Evolutionary conservation across 2,329 filamentous ascomycete species (phyloP).

Genomic region (Hymenoscyphus fructigenus): DNA sequence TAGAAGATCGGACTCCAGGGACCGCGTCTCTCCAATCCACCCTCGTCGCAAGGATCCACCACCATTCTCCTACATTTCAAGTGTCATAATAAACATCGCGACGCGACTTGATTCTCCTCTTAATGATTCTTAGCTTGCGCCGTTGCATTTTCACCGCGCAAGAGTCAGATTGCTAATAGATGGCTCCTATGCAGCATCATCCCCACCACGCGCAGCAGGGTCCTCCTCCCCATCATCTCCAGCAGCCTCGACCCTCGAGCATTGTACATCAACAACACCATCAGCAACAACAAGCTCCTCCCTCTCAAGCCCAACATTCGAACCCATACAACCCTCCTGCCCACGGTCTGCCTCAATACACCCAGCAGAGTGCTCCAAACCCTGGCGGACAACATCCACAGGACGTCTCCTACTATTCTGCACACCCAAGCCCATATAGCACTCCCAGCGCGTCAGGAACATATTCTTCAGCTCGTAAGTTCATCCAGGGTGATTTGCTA

Average conservation of each 20-base stretch:
- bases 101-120: constrained; percentile 32
- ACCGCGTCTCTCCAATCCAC: constrained; percentile 33
- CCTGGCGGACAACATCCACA: constrained; percentile 59
- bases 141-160: constrained; percentile 25
- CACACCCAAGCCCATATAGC: constrained; percentile 80
- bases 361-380: constrained; percentile 60
- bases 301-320: constrained; percentile 58
- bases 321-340: constrained; percentile 63
- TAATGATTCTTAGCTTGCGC: constrained; percentile 37
- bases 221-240: constrained; percentile 64
- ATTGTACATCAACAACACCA: constrained; percentile 66
- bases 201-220: constrained; percentile 72
- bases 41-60: constrained; percentile 37
- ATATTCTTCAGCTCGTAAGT: constrained; percentile 80
- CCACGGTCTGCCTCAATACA: constrained; percentile 67
- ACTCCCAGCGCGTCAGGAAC: constrained; percentile 77
- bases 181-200: constrained; percentile 62
- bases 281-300: constrained; percentile 61
- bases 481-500: background rate
- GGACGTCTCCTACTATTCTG: constrained; percentile 77
- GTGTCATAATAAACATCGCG: constrained; percentile 36
- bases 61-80: constrained; percentile 30
- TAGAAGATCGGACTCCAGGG: constrained; percentile 34
- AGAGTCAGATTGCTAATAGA: constrained; percentile 30
- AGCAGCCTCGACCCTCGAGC: constrained; percentile 70